phyloP scores from a whole-genome alignment of 2,329 filamentous ascomycete genomes.

The Xylariaceae sp. region DNA sequence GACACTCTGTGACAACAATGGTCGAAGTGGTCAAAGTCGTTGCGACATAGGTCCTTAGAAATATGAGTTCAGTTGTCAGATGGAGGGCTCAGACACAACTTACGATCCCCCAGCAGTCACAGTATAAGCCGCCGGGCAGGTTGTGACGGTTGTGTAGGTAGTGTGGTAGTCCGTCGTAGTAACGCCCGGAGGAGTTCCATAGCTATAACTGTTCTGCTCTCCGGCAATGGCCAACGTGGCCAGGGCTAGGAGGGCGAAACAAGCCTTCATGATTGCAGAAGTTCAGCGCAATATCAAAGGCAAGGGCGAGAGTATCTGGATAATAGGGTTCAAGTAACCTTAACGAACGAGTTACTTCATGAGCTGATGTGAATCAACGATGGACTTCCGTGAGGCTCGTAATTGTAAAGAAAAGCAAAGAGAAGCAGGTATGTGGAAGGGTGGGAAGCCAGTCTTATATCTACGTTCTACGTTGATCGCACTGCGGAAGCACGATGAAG shows the following conservation, averaged over 20 bases:
- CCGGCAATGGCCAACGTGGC: slow-evolving; percentile 37
- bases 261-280: slow-evolving; percentile 39
- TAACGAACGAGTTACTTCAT: slow-evolving; percentile 43
- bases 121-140: slow-evolving; percentile 55
- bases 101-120: slow-evolving; percentile 49
- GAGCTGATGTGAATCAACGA: not conserved
- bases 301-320: slow-evolving; percentile 16
- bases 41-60: slow-evolving; percentile 48
- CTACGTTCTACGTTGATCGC: not conserved
- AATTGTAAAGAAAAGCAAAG: not conserved
- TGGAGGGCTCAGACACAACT: slow-evolving; percentile 32
- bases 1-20: slow-evolving; percentile 50
- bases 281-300: slow-evolving; percentile 8
- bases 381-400: not conserved
- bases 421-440: not conserved
- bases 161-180: slow-evolving; percentile 32
- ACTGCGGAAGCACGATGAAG: not conserved
- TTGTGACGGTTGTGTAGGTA: slow-evolving; percentile 52
- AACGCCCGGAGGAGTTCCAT: slow-evolving; percentile 14
- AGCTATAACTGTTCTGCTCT: slow-evolving; percentile 6
- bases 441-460: slow-evolving; percentile 20
- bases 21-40: slow-evolving; percentile 54
- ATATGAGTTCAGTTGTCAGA: slow-evolving; percentile 23
- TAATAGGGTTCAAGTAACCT: slow-evolving; percentile 38
- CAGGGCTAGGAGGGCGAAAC: slow-evolving; percentile 36